These are phyloP conservation scores for Eucalyptus marginata DNA, from an alignment of 345 rosid genomes.

Conservation along the genomic window DNA sequence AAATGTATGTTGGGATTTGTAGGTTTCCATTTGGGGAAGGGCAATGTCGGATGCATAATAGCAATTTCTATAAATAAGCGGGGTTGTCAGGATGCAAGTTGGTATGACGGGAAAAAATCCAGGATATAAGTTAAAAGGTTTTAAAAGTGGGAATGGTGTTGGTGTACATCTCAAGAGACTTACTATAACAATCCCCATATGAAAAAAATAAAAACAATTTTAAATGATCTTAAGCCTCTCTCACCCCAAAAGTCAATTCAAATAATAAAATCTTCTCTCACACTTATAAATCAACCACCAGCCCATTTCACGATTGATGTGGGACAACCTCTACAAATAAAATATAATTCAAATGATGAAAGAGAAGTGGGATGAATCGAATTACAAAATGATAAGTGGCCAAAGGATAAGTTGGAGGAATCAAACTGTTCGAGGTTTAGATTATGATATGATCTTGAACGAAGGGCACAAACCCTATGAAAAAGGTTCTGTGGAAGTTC, in stretches of 20 bases:
- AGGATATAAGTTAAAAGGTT: not conserved
- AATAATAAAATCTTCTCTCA: rapidly evolving
- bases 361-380: not conserved
- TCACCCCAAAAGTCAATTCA: rapidly evolving
- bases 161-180: not conserved
- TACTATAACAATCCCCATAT: rapidly evolving
- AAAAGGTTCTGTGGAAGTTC: not conserved
- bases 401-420: not conserved
- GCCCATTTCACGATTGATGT: rapidly evolving
- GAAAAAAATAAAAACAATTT: too few relatives aligned
- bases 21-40: not conserved
- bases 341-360: not conserved
- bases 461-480: not conserved
- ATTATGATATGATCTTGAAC: not conserved
- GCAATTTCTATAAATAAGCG: not conserved
- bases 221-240: too few relatives aligned
- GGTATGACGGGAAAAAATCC: not conserved
- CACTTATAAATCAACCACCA: too few relatives aligned
- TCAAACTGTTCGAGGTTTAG: not conserved
- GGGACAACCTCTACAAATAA: not conserved
- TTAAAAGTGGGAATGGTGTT: not conserved
- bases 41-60: not conserved
- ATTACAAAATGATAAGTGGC: not conserved
- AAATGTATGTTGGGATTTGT: not conserved
- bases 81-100: not conserved